Conservation (phyloP, 73 alveolate genomes). For the Paramecium tetraurelia region DNA sequence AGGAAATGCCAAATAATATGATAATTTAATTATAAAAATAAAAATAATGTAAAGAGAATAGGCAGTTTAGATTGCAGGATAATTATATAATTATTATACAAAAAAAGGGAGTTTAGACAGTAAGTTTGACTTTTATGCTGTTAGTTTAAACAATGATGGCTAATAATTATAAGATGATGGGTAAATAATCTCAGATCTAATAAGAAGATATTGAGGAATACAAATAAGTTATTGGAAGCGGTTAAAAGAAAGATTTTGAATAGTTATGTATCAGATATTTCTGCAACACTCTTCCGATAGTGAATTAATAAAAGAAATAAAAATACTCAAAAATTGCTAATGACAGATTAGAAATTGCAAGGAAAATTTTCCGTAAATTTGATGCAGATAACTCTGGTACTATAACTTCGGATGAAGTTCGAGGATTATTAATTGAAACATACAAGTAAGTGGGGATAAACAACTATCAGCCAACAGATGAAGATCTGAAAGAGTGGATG, state of each 20-base stretch:
- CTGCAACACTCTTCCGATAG: neutral
- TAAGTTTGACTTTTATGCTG: neutral
- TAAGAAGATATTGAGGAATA: neutral
- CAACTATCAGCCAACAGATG: conserved; percentile 16
- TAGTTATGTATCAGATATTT: neutral
- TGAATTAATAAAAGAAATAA: neutral
- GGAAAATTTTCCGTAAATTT: conserved; percentile 29
- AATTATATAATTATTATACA: neutral
- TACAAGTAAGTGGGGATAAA: conserved; percentile 34
- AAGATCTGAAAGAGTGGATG: conserved; percentile 52
- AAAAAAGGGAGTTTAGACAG: neutral
- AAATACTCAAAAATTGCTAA: neutral
- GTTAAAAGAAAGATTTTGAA: conserved; percentile 13
- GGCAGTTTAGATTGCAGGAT: neutral
- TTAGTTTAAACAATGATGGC: neutral
- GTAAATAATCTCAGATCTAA: neutral
- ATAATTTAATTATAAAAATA: neutral
- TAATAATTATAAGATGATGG: conserved; percentile 5
- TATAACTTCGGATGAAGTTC: conserved; percentile 40
- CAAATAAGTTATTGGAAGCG: neutral
- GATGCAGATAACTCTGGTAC: conserved; percentile 45
- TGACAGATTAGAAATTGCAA: conserved; percentile 50
- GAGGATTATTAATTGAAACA: conserved; percentile 40
- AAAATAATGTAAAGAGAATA: neutral
- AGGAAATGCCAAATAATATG: no score